Conservation (phyloP, 148 eudicot genomes). For the Chenopodium formosanum region DNA sequence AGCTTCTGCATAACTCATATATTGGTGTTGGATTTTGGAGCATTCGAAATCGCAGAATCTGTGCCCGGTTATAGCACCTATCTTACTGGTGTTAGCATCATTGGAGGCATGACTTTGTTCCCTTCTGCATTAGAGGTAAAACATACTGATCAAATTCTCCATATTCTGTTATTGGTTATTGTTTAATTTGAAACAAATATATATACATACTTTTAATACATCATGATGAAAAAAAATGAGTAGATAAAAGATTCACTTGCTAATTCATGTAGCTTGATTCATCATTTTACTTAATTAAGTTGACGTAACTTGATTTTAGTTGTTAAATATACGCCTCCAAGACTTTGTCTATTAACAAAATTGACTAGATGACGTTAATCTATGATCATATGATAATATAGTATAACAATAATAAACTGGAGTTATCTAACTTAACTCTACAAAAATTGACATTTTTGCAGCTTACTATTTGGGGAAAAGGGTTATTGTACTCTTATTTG, state of each 20-base stretch:
- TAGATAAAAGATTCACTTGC: not conserved
- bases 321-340: too few species aligned
- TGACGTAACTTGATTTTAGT: too few species aligned
- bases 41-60: constrained; percentile 57
- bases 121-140: constrained; percentile 75
- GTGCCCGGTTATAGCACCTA: constrained; percentile 69
- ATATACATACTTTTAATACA: too few species aligned
- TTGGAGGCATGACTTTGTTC: constrained; percentile 81
- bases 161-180: not conserved
- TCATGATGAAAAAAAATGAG: not conserved
- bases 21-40: constrained; percentile 68
- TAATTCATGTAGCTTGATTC: not conserved
- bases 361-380: too few species aligned
- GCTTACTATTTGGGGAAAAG: not conserved
- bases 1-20: constrained; percentile 55
- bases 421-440: too few species aligned
- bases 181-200: not conserved
- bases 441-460: not conserved
- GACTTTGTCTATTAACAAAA: too few species aligned
- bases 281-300: too few species aligned
- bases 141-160: not conserved
- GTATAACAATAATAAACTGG: too few species aligned
- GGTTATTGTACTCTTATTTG: not conserved
- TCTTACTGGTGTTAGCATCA: constrained; percentile 83
- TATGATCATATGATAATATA: too few species aligned